Percentiles rank a stretch among this genome's conserved stretches.
These are phyloP conservation scores for Asterophora lycoperdoides DNA, from an alignment of 768 basidiomycete species.

Conservation along the genomic window DNA sequence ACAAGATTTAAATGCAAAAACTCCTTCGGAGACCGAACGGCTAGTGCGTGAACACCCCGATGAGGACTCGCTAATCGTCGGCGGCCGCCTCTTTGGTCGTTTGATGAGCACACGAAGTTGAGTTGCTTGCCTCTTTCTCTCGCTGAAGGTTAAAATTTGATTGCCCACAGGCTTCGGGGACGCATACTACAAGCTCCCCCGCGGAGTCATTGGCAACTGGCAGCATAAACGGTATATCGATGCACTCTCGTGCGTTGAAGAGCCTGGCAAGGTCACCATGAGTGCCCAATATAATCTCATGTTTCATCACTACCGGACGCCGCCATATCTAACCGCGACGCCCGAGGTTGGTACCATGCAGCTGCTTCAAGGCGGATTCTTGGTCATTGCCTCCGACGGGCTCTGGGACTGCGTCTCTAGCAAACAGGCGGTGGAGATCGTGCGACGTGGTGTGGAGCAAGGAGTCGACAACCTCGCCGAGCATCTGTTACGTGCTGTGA, in stretches of 20 bases:
- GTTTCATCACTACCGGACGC: conserved; percentile 49
- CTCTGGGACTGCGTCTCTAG: conserved; percentile 52
- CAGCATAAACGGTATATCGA: conserved; percentile 32
- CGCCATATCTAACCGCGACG: conserved; percentile 52
- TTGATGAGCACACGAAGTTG: conserved; percentile 37
- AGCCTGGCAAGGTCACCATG: conserved; percentile 30
- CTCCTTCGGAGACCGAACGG: conserved; percentile 27
- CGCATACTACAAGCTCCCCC: conserved; percentile 35
- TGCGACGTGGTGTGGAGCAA: conserved; percentile 23
- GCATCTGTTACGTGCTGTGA: conserved; percentile 24
- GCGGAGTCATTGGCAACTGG: conserved; percentile 23
- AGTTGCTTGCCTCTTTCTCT: not conserved
- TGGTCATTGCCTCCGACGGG: conserved; percentile 53
- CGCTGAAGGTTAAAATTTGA: not conserved
- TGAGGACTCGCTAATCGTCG: conserved; percentile 30
- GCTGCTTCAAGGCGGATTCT: conserved; percentile 35
- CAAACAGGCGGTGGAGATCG: conserved; percentile 41
- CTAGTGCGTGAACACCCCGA: conserved; percentile 30
- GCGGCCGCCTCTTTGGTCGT: conserved; percentile 33
- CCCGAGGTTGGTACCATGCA: conserved; percentile 41
- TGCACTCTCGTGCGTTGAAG: conserved; percentile 29
- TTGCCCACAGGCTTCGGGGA: conserved; percentile 32
- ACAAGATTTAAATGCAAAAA: conserved; percentile 31
- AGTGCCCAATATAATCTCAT: conserved; percentile 30
- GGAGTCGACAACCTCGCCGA: conserved; percentile 25